These are phyloP conservation scores for Emmonsiellopsis sp. DNA, from an alignment of 2,329 filamentous ascomycete species.

Conservation along the genomic window DNA sequence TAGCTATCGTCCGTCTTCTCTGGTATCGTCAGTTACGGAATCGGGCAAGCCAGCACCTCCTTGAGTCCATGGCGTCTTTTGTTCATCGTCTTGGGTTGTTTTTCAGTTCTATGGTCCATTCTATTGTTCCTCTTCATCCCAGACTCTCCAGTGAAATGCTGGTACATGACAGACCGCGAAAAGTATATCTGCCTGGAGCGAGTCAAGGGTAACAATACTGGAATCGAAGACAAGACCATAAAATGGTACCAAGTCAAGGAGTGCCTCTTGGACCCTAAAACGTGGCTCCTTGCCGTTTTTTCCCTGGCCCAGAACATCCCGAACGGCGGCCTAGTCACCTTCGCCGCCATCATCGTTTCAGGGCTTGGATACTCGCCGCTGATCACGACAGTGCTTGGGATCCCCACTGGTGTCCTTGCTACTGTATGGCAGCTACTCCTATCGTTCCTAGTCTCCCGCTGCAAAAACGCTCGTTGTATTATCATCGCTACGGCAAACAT, in stretches of 20 bases:
- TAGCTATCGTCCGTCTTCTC: conserved; percentile 13
- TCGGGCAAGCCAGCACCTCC: not conserved
- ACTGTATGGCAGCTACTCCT: conserved; percentile 20
- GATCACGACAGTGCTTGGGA: conserved; percentile 27
- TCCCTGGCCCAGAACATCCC: conserved; percentile 17
- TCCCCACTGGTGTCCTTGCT: conserved; percentile 34
- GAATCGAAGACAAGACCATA: conserved; percentile 9
- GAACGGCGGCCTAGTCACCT: conserved; percentile 22
- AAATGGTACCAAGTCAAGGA: conserved; percentile 10
- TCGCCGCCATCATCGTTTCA: conserved; percentile 20
- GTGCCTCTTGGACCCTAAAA: conserved; percentile 13
- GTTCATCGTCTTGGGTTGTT: not conserved
- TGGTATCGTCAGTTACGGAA: not conserved
- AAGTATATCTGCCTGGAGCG: conserved; percentile 9
- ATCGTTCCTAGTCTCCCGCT: conserved; percentile 10
- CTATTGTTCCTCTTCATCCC: not conserved
- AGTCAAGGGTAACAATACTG: conserved; percentile 10
- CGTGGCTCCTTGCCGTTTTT: conserved; percentile 15
- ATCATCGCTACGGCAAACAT: conserved; percentile 13
- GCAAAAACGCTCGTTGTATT: conserved; percentile 15
- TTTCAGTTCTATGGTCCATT: not conserved
- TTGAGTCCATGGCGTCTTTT: conserved; percentile 8
- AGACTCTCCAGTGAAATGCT: conserved; percentile 1
- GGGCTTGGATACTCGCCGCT: conserved; percentile 16
- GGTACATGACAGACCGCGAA: conserved; percentile 7